These are phyloP conservation scores for Debaryomycetaceae sp. DNA, from an alignment of 1,139 yeast species.

Conservation along the genomic window DNA sequence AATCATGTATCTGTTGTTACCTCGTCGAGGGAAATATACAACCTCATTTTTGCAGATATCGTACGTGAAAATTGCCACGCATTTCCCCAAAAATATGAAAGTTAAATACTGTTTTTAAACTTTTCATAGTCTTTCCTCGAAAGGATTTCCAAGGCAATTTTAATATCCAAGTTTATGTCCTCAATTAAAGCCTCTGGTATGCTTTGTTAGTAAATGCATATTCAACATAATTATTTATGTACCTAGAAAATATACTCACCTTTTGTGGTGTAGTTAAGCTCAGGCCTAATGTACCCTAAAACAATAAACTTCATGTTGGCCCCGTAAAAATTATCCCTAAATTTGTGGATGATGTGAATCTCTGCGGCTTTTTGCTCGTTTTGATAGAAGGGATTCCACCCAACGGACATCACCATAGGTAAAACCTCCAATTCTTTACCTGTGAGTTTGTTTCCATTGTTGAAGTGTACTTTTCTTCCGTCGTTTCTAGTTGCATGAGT, in stretches of 20 bases:
- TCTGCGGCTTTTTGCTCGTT: conserved; percentile 82
- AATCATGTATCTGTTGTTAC: no score
- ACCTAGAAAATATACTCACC: conserved; percentile 18
- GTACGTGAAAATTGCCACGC: no score
- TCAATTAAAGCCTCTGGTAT: conserved; percentile 68
- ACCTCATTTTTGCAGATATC: no score
- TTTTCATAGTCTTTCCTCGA: conserved; percentile 16
- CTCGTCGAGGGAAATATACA: no score
- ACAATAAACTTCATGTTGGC: conserved; percentile 66
- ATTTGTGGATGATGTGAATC: conserved; percentile 78
- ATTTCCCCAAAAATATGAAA: no score
- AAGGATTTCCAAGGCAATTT: conserved; percentile 56
- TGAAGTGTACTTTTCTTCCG: conserved; percentile 48
- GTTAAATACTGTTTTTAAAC: conserved; percentile 7
- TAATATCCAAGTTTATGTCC: conserved; percentile 80
- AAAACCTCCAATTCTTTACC: conserved; percentile 42
- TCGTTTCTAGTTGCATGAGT: conserved; percentile 32
- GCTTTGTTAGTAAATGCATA: conserved; percentile 12
- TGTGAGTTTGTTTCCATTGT: conserved; percentile 55
- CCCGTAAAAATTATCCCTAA: conserved; percentile 73
- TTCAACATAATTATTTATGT: not conserved
- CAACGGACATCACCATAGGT: conserved; percentile 94
- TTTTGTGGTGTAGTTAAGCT: conserved; percentile 77
- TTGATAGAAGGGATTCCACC: conserved; percentile 91
- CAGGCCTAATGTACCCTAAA: conserved; percentile 90